Base-by-base conservation (phyloP, 2,329 filamentous ascomycete species). In the Trichoderma brevicompactum region DNA sequence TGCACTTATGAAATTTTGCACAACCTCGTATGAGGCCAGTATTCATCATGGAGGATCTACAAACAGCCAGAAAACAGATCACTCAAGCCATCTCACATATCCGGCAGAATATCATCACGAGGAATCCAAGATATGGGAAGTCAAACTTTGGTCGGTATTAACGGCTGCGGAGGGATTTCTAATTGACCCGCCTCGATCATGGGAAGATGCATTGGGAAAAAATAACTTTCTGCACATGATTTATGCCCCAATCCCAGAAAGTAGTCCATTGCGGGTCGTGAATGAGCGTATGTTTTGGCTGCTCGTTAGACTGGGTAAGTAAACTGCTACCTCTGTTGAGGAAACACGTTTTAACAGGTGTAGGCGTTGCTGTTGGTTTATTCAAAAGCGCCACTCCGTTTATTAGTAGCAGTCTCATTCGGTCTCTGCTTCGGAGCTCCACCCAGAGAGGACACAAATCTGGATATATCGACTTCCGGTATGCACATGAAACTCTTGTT, bases 281-380 rank as follows among this genome's bases (percentile, higher is more conserved):
- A 41, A 52, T 12, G 46, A 17, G 36, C 7, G 32, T 2, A 52
- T 61, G 36, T 7, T 52, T 2, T 61, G 58, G 58, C 28, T 61
- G 12, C 58, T 61, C 17, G 46, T 46, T 34, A 61, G 58, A 43
- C n/a, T 61, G 2, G 9, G 58, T 61, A 17, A 41, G 58, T 34
- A 9, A 40, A 9, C 5, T 5, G 2, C 17, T 43, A 7, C 1
- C 13, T 38, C 6, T 7, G 4, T 1, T 6, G 10, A 2, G 9
- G 15, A 23, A 23, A 34, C 15, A 3, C 28, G 7, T 17, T 38
- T 32, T 61, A 8, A 50, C 5, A n/a, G 5, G 6, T 15, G 5
- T 13, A 61, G 58, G 58, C 2, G 6, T 50, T 40, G 38, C 58
- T 2, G 9, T 8, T 23, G 44, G 46, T 43, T 15, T 52, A 15